These are phyloP conservation scores for Solidago caesia DNA, from an alignment of 129 eudicot genomes.

Conservation along the genomic window DNA sequence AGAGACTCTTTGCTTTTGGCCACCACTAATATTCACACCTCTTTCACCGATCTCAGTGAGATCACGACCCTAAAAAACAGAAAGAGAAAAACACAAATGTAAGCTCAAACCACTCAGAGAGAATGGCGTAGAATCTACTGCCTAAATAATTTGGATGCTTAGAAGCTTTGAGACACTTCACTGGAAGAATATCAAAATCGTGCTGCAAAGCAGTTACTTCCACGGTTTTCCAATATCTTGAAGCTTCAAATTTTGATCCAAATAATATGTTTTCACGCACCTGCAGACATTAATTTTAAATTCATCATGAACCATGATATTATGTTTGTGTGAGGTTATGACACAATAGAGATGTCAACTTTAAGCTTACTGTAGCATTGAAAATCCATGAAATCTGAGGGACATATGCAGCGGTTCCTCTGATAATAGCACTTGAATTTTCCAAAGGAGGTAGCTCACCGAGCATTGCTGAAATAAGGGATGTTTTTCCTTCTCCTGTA, in stretches of 20 bases:
- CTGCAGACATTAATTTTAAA: conserved; percentile 33
- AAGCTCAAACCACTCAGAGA: conserved; percentile 16
- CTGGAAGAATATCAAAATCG: conserved; percentile 84
- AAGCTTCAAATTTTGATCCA: conserved; percentile 72
- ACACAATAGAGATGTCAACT: background rate
- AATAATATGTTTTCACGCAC: conserved; percentile 89
- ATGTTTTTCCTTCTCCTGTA: conserved; percentile 98
- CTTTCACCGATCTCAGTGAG: conserved; percentile 98
- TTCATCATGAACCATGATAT: conserved; percentile 5
- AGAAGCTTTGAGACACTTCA: conserved; percentile 38
- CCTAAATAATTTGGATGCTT: conserved; percentile 5
- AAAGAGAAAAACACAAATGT: conserved; percentile 7
- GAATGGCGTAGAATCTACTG: background rate
- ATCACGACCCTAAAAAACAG: conserved; percentile 70
- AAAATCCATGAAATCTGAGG: conserved; percentile 98
- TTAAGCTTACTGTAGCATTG: conserved; percentile 79
- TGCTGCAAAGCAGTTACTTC: conserved; percentile 72
- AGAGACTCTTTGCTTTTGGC: conserved; percentile 96
- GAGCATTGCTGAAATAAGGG: conserved; percentile 94
- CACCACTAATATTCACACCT: conserved; percentile 98
- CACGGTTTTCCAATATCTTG: conserved; percentile 58
- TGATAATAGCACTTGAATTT: conserved; percentile 54
- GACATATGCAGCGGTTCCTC: conserved; percentile 90
- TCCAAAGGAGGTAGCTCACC: conserved; percentile 82
- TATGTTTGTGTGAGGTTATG: conserved; percentile 10